Conservation (phyloP, 2,329 filamentous ascomycete genomes). For the Grosmannia serpens region DNA sequence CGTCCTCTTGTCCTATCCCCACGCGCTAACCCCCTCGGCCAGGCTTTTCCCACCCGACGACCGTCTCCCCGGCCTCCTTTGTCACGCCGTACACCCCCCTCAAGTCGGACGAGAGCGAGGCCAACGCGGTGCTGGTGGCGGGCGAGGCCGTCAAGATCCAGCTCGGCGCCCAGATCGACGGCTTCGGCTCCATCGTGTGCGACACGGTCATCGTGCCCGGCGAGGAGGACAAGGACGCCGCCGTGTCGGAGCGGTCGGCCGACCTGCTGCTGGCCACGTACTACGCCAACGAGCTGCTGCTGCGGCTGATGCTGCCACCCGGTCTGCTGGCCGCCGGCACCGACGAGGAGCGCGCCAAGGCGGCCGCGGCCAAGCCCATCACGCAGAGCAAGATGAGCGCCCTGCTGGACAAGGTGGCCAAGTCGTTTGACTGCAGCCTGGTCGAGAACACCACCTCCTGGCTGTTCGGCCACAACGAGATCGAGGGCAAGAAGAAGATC, state of each 20-base stretch:
- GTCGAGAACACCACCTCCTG: conserved; percentile 98
- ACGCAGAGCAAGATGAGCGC: conserved; percentile 79
- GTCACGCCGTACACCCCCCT: conserved; percentile 96
- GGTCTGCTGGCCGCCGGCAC: conserved; percentile 71
- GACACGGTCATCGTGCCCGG: conserved; percentile 70
- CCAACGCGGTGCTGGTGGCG: conserved; percentile 64
- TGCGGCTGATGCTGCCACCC: conserved; percentile 85
- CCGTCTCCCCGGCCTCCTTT: conserved; percentile 85
- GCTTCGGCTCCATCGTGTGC: conserved; percentile 92
- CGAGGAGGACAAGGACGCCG: conserved; percentile 44
- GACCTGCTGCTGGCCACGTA: conserved; percentile 84
- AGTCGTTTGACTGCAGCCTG: conserved; percentile 80
- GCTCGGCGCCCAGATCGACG: conserved; percentile 94
- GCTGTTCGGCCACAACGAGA: conserved; percentile 94
- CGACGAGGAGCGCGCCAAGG: conserved; percentile 93
- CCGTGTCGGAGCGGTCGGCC: conserved; percentile 64
- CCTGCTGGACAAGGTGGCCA: conserved; percentile 82
- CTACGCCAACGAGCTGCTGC: conserved; percentile 89
- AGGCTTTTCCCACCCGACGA: conserved; percentile 90
- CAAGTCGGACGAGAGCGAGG: conserved; percentile 75
- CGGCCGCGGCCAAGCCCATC: conserved; percentile 67
- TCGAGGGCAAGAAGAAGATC: conserved; percentile 96
- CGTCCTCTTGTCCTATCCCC: no score
- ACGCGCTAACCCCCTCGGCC: neutral
- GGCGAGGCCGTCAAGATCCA: conserved; percentile 94